Conservation (phyloP, 169 alveolate species). For the Babesia sp. region DNA sequence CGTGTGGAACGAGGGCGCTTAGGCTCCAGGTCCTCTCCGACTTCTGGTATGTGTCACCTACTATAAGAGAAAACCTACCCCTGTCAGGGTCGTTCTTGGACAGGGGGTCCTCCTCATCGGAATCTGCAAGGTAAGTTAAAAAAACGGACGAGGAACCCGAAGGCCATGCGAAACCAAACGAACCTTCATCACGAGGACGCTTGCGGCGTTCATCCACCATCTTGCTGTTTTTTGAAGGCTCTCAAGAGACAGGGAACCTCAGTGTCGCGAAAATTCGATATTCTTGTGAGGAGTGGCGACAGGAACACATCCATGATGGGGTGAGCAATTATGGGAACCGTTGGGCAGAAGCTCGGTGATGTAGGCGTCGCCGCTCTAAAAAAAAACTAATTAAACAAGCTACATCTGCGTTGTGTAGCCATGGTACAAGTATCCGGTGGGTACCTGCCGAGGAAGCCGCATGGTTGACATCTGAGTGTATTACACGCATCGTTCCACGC, state of each 20-base stretch:
- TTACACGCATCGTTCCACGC: too few species aligned
- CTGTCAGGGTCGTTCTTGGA: conserved; percentile 37
- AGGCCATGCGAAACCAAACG: neutral
- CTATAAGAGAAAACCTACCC: neutral
- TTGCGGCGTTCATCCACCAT: conserved; percentile 40
- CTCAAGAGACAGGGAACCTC: neutral
- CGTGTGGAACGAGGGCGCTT: conserved; percentile 55
- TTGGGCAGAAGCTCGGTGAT: neutral
- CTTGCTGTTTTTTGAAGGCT: neutral
- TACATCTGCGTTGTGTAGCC: too few species aligned
- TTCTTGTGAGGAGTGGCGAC: neutral
- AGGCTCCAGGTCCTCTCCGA: conserved; percentile 41
- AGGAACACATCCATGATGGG: conserved; percentile 15
- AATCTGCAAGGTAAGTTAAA: conserved; percentile 4
- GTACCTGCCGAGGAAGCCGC: too few species aligned
- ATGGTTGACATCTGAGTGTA: too few species aligned
- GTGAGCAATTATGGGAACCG: conserved; percentile 16
- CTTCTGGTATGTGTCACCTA: neutral
- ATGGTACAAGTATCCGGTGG: too few species aligned
- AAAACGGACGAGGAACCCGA: neutral
- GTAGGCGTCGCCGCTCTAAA: neutral
- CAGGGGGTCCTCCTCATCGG: conserved; percentile 44
- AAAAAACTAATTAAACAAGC: too few species aligned
- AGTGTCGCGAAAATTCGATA: neutral
- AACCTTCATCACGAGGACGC: conserved; percentile 41